Base-by-base conservation (phyloP, 1,284 basidiomycete genomes). In the Papiliotrema laurentii region DNA sequence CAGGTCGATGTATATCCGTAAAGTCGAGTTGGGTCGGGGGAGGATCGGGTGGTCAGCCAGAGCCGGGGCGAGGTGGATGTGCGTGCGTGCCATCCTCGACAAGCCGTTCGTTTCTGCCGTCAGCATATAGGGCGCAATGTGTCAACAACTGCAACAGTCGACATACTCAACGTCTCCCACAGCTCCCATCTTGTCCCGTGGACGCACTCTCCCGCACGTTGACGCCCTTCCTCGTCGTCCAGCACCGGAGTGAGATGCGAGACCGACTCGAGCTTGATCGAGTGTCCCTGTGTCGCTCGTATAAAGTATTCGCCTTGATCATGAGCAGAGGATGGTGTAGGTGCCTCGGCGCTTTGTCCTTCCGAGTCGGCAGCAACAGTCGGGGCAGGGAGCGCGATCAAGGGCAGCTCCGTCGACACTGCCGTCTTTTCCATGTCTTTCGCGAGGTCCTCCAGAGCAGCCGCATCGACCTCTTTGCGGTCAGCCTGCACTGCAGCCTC, bases 201-300 rank as follows among this genome's bases (percentile, higher is more conserved):
- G 0, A 75, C 70, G 38, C 71, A 54, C 43, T 56, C 45, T 0
- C 72, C 72, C 0, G 59, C 69, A 21, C 53, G 51, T 21, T 35
- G 45, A 13, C 59, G 43, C 0, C 68, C 67, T 4, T 64, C 63
- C 33, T 62, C 60, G 40, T 72, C 64, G 40, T 61, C 51, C 9
- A 37, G 26, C 4, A 74, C 58, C 9, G 53, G 49, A 13, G 59
- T 60, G 13, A 74, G 55, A 34, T 69, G 76, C 1, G 81, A 79
- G 6, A 74, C 63, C 4, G 92, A 80, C 2, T 82, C 82, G 40
- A 90, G 72, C 28, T 88, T 83, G 22, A 93, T 73, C 39, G 90
- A 88, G 74, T 97, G 94, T 0, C 94, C 96, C 73, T 97, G 94
- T 54, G 89, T 90, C 0, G 94, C 94, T 41, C 90, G 79, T 58